Base-by-base conservation (phyloP, 2,329 filamentous ascomycete genomes). In the Oidium heveae region DNA sequence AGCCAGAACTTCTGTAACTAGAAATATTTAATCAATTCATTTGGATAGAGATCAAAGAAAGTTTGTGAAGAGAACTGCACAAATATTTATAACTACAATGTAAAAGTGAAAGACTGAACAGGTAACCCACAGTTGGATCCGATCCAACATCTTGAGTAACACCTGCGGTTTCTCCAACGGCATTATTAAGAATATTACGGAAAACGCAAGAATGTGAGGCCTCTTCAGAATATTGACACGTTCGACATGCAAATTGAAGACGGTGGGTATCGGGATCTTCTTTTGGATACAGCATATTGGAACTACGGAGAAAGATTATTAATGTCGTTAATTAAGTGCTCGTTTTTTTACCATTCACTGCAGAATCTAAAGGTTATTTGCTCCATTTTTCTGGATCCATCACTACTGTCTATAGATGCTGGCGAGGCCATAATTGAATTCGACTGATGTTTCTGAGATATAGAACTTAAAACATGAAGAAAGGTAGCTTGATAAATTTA, bases 341-440 rank as follows among this genome's bases (percentile, higher is more conserved):
- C 47, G 53, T 36, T 52, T 46, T 61, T 70, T 63, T 68, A 82
- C 81, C 91, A 98, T 75, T 98, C 91, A 63, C 86, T 87, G 73
- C 91, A 98, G 75, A 98, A 98, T 65, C 86, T 83, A 70, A 96
- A 98, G 51, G 86, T 87, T 68, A 96, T 88, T 68, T 94, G 86
- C 70, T 89, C 80, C 59, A 73, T 71, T 63, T 73, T 74, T 55
- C 61, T 64, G 16, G 56, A 52, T 62, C 74, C 33, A 12, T 44
- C 71, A 56, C 64, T 67, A 53, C 65, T 64, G 54, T 66, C 65
- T 49, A 69, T 74, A 32, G 75, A 73, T 58, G 73, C 70, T 34
- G 77, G 77, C 12, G 76, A 74, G 32, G 77, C 72, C 78, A 81
- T 80, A 39, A 9, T 3, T 28, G 24, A 28, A 28, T 28, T 28